Conservation (phyloP, 1,284 basidiomycete species). For the Wolfiporia cocos region DNA sequence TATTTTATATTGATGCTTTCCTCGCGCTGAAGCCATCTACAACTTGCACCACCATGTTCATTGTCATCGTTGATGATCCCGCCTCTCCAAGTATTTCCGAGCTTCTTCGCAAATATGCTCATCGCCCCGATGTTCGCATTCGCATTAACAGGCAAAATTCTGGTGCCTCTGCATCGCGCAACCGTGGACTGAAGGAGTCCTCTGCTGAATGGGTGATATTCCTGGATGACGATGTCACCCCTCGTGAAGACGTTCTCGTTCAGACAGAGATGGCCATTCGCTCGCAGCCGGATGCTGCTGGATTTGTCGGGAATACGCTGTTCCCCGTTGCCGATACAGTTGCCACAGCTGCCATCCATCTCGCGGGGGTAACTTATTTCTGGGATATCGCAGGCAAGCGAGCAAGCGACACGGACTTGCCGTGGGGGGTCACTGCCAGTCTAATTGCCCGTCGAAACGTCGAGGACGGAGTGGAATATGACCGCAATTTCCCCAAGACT, state of each 20-base stretch:
- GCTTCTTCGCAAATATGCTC: conserved; percentile 30
- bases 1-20: conserved; percentile 37
- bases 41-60: conserved; percentile 44
- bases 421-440: conserved; percentile 62
- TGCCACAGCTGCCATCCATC: conserved; percentile 48
- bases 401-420: conserved; percentile 33
- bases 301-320: conserved; percentile 44
- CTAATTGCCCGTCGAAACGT: conserved; percentile 42
- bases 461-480: conserved; percentile 39
- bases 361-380: conserved; percentile 53
- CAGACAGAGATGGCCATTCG: conserved; percentile 43
- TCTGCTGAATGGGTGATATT: conserved; percentile 45
- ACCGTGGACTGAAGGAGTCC: conserved; percentile 41
- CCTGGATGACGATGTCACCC: conserved; percentile 52
- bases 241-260: conserved; percentile 36
- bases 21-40: conserved; percentile 35
- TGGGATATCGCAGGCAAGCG: conserved; percentile 56
- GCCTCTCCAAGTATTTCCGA: conserved; percentile 29
- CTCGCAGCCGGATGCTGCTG: conserved; percentile 38
- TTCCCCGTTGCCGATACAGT: conserved; percentile 44
- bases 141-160: conserved; percentile 36
- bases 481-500: conserved; percentile 49
- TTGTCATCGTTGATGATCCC: conserved; percentile 54
- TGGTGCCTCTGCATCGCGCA: conserved; percentile 44
- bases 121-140: conserved; percentile 42